phyloP scores from a whole-genome alignment of 1,284 basidiomycete genomes.

The Neonothopanus nambi region DNA sequence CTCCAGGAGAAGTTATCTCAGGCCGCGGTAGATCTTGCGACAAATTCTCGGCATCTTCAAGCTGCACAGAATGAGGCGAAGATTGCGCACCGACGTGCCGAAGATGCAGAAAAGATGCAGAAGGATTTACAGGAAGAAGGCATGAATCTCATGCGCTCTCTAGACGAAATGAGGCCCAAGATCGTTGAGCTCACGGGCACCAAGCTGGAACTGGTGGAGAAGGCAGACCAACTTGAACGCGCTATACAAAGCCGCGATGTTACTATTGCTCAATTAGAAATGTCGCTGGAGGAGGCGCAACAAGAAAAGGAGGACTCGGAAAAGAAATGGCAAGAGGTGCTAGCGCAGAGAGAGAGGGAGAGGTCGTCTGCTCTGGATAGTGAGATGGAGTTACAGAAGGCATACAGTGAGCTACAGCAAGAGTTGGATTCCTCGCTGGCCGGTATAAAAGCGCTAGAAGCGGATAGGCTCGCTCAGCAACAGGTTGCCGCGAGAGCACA shows the following conservation, averaged over 20 bases:
- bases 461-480: slow-evolving; percentile 55
- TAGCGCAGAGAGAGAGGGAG: slow-evolving; percentile 51
- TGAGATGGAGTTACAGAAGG: slow-evolving; percentile 59
- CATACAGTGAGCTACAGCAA: slow-evolving; percentile 59
- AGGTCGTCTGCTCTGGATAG: slow-evolving; percentile 45
- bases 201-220: slow-evolving; percentile 68
- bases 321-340: slow-evolving; percentile 41
- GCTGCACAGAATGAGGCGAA: slow-evolving; percentile 61
- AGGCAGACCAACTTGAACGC: slow-evolving; percentile 54
- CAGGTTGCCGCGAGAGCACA: slow-evolving; percentile 51
- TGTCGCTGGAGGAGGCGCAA: slow-evolving; percentile 51
- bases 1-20: slow-evolving; percentile 61
- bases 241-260: slow-evolving; percentile 55
- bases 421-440: slow-evolving; percentile 56
- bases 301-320: slow-evolving; percentile 48
- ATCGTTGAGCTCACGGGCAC: slow-evolving; percentile 73
- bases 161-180: slow-evolving; percentile 84
- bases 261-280: slow-evolving; percentile 62
- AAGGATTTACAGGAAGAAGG: slow-evolving; percentile 74
- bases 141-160: slow-evolving; percentile 66
- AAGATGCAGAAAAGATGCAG: slow-evolving; percentile 71
- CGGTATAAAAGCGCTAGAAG: slow-evolving; percentile 55
- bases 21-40: slow-evolving; percentile 51
- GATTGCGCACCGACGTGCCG: slow-evolving; percentile 60
- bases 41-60: slow-evolving; percentile 58